These are phyloP conservation scores for Saturnispora quitensis DNA, from an alignment of 805 yeast species.

Conservation along the genomic window DNA sequence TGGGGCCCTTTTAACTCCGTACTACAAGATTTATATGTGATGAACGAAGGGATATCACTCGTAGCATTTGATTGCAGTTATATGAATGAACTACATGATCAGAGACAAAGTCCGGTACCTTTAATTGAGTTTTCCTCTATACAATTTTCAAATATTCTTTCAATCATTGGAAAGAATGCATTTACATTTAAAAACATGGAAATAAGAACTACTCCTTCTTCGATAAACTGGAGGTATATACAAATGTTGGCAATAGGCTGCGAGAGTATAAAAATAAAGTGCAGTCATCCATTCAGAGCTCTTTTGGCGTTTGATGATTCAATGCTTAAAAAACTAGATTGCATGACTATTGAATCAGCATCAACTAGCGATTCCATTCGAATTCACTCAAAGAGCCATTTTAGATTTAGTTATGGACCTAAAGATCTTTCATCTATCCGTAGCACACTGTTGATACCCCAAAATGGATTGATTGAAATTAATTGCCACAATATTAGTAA, in stretches of 20 bases:
- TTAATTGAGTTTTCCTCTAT: background rate
- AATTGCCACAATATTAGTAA: background rate
- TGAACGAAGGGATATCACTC: background rate
- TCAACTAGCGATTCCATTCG: background rate
- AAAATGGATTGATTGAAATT: constrained; percentile 2
- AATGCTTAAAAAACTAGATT: constrained; percentile 5
- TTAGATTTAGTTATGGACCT: background rate
- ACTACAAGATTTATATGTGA: background rate
- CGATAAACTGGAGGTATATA: constrained; percentile 3
- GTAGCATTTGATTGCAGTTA: background rate
- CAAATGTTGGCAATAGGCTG: constrained; percentile 6
- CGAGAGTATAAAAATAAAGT: constrained; percentile 1
- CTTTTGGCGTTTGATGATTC: constrained; percentile 5
- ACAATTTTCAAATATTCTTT: background rate
- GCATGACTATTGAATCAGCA: background rate
- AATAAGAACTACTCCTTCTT: constrained; percentile 1
- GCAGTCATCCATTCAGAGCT: background rate
- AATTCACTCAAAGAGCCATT: background rate
- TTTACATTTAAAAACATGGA: constrained; percentile 3
- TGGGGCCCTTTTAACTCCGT: constrained; percentile 2
- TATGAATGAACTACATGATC: constrained; percentile 1
- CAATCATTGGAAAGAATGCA: background rate
- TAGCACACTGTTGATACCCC: background rate
- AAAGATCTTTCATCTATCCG: background rate
- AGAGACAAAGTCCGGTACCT: constrained; percentile 4